phyloP scores from a whole-genome alignment of 768 basidiomycete genomes.

The Infundibulicybe gibba region DNA sequence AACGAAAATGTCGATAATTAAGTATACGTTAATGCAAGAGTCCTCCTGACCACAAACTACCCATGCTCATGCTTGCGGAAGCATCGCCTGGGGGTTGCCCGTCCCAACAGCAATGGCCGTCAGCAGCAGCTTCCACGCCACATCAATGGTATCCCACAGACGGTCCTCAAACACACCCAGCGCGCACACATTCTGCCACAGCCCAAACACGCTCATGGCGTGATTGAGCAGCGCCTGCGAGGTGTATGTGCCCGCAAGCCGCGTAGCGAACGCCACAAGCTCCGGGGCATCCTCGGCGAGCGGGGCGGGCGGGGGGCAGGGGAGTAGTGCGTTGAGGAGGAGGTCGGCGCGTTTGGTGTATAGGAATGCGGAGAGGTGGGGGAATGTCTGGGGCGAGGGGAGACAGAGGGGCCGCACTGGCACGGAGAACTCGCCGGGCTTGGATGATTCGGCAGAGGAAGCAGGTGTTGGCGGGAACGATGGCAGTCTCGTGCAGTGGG shows the following conservation, averaged over 20 bases:
- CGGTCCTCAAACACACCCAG: slow-evolving; percentile 65
- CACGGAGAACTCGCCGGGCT: slow-evolving; percentile 33
- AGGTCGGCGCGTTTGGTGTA: slow-evolving; percentile 55
- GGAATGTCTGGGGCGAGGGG: slow-evolving; percentile 60
- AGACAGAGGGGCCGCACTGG: slow-evolving; percentile 64
- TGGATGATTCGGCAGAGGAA: slow-evolving; percentile 20
- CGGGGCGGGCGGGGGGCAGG: slow-evolving; percentile 24
- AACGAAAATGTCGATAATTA: too few species aligned
- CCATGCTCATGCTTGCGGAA: background rate
- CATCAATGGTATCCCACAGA: slow-evolving; percentile 65
- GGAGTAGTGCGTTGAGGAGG: slow-evolving; percentile 52
- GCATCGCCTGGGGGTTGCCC: slow-evolving; percentile 24
- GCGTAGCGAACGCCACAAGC: slow-evolving; percentile 21
- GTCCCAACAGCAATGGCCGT: slow-evolving; percentile 53
- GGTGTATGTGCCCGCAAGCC: slow-evolving; percentile 37
- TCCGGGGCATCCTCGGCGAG: slow-evolving; percentile 21
- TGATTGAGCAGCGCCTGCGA: slow-evolving; percentile 44
- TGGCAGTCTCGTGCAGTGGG: slow-evolving; percentile 65
- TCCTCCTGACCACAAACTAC: too few species aligned
- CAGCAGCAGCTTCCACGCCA: slow-evolving; percentile 66
- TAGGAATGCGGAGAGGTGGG: slow-evolving; percentile 57
- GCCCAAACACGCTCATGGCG: slow-evolving; percentile 49
- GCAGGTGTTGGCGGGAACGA: slow-evolving; percentile 38
- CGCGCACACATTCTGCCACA: slow-evolving; percentile 71
- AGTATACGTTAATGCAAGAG: too few species aligned